phyloP scores from a whole-genome alignment of 202 grass and related monocot genomes.

The Eragrostis tef region DNA sequence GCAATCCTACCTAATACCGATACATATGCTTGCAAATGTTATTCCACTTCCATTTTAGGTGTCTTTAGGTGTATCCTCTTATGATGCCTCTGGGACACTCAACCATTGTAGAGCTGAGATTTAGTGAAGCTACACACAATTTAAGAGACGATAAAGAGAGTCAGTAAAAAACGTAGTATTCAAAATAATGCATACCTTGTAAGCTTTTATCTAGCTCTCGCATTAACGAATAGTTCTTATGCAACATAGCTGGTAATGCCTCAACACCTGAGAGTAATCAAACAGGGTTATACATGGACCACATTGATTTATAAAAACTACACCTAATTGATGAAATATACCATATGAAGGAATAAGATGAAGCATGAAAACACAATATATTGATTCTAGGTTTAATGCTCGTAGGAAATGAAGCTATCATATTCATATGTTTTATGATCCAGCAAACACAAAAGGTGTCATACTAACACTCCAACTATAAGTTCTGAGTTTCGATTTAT shows the following conservation, averaged over 20 bases:
- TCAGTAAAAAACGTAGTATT: not conserved
- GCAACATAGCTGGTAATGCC: conserved; percentile 78
- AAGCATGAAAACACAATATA: conserved; percentile 26
- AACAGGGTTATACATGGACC: conserved; percentile 16
- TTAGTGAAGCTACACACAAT: conserved; percentile 19
- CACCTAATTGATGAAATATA: not conserved
- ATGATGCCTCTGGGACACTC: conserved; percentile 24
- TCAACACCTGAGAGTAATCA: conserved; percentile 60
- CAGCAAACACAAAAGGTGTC: not conserved
- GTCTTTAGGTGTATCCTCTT: not conserved
- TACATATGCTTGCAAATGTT: no score
- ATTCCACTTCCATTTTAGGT: no score
- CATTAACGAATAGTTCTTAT: conserved; percentile 87
- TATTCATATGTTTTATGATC: not conserved
- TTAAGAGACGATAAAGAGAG: conserved; percentile 14
- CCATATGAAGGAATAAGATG: conserved; percentile 8
- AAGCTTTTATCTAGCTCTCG: conserved; percentile 92
- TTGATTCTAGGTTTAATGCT: not conserved
- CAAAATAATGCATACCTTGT: conserved; percentile 55
- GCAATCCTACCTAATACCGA: conserved; percentile 11
- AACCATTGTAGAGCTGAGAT: conserved; percentile 9
- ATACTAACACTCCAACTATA: conserved; percentile 10
- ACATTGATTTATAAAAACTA: not conserved
- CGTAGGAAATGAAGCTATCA: conserved; percentile 12
- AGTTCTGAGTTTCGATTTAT: conserved; percentile 3